Conservation (phyloP, 148 eudicot genomes). For the Camellia lanceoleosa region DNA sequence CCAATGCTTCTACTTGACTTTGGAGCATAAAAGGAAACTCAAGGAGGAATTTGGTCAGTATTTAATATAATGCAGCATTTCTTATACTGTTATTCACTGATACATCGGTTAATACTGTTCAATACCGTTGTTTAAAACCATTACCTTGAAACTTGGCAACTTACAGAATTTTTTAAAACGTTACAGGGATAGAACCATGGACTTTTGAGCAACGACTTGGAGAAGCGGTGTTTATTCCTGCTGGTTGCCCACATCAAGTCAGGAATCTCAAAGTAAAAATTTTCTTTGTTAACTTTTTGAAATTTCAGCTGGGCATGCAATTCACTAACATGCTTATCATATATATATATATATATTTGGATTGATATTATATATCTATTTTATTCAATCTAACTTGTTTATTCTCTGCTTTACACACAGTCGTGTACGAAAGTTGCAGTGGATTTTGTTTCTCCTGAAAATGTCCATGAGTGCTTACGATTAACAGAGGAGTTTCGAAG, state of each 20-base stretch:
- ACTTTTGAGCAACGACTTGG: conserved; percentile 82
- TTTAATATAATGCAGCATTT: neutral
- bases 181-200: conserved; percentile 80
- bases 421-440: conserved; percentile 92
- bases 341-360: too few relatives aligned
- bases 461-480: conserved; percentile 62
- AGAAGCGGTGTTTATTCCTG: conserved; percentile 97
- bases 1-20: conserved; percentile 74
- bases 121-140: too few relatives aligned
- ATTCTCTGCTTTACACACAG: conserved; percentile 25
- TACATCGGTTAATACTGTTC: too few relatives aligned
- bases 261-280: conserved; percentile 64
- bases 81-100: too few relatives aligned
- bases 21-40: conserved; percentile 66
- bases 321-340: neutral
- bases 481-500: conserved; percentile 74
- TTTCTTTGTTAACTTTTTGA: neutral
- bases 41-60: conserved; percentile 77
- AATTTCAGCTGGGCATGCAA: neutral
- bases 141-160: neutral
- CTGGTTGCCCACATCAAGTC: conserved; percentile 98
- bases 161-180: neutral
- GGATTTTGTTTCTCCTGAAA: conserved; percentile 94
- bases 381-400: neutral
- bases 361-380: neutral